Evolutionary conservation across 148 eudicot genomes (phyloP), one percentile per base, ranked within the genome.

Genomic region (Agrostemma githago): DNA sequence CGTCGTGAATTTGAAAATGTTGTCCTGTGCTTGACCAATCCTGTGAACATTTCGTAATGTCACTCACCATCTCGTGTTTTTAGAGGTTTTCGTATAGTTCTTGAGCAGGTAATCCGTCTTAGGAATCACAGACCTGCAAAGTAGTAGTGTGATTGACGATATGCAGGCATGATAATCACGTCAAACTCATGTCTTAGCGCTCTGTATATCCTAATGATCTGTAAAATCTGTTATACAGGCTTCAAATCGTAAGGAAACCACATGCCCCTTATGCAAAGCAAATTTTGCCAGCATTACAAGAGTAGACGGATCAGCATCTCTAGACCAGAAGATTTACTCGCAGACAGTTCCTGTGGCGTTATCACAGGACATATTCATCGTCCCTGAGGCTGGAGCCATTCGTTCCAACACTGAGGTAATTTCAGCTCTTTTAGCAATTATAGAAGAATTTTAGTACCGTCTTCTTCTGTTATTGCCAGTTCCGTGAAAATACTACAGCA

Each of bases 241-340:
- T 81, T 80, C 82, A 73, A 79, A 74, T 44, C 70, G 86, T 57
- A 92, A 85, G 85, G 72, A 78, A 66, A 80, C 92, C 8, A 90
- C 88, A 69, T 95, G 98, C 82, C 98, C 98, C 72, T 79, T 92
- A 81, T 95, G 97, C 85, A 90, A 90, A 80, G 84, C 86, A 37
- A 77, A 78, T 70, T 94, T 90, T 83, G 72, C 56, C 37, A 79
- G 78, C 85, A 87, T 95, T 67, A 88, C 88, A 72, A 89, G 79
- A 86, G 84, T 94, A 48, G 90, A 86, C 6, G 98, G 73, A 78
- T 86, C 87, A 12, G 84, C 72, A 70, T 75, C 88, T 67, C 71
- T 77, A 48, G 96, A 90, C 80, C 97, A 95, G 79, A 90, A 92
- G 79, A 85, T 90, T 78, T 95, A 86, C 82, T 92, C 98, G 0